These are phyloP conservation scores for Purpureocillium lavendulum DNA, from an alignment of 2,329 filamentous ascomycete genomes.

Conservation along the genomic window DNA sequence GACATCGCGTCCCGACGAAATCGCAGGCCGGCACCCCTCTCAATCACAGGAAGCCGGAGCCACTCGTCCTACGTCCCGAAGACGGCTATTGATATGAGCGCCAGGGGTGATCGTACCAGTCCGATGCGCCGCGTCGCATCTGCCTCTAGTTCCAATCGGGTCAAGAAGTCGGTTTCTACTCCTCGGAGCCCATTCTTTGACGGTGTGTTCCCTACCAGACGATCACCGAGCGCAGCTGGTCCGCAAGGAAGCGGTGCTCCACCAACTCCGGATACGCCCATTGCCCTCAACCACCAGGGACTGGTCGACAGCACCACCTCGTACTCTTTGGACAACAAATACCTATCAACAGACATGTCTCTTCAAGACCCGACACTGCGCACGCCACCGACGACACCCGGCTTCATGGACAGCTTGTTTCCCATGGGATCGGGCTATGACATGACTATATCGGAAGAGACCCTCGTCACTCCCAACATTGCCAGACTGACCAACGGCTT, in stretches of 20 bases:
- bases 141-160: conserved; percentile 31
- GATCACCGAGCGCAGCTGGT: conserved; percentile 30
- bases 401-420: conserved; percentile 32
- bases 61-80: conserved; percentile 34
- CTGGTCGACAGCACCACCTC: conserved; percentile 30
- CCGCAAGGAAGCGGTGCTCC: conserved; percentile 35
- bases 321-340: conserved; percentile 21
- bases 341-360: conserved; percentile 17
- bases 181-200: conserved; percentile 32
- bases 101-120: conserved; percentile 34
- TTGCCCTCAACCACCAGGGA: conserved; percentile 27
- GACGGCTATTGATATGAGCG: conserved; percentile 37
- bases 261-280: conserved; percentile 40
- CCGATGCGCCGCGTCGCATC: conserved; percentile 48
- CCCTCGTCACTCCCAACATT: conserved; percentile 38
- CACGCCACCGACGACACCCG: conserved; percentile 46
- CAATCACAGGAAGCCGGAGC: conserved; percentile 34
- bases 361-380: conserved; percentile 36
- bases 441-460: conserved; percentile 35
- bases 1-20: conserved; percentile 48
- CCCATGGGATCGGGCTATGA: conserved; percentile 30
- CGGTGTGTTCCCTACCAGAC: conserved; percentile 34
- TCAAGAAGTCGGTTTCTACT: conserved; percentile 21
- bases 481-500: conserved; percentile 37
- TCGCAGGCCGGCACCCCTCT: conserved; percentile 34